Percentiles rank a stretch among this genome's conserved stretches.
Conservation (phyloP, 768 basidiomycete genomes). For the Psilocybe cyanescens region DNA sequence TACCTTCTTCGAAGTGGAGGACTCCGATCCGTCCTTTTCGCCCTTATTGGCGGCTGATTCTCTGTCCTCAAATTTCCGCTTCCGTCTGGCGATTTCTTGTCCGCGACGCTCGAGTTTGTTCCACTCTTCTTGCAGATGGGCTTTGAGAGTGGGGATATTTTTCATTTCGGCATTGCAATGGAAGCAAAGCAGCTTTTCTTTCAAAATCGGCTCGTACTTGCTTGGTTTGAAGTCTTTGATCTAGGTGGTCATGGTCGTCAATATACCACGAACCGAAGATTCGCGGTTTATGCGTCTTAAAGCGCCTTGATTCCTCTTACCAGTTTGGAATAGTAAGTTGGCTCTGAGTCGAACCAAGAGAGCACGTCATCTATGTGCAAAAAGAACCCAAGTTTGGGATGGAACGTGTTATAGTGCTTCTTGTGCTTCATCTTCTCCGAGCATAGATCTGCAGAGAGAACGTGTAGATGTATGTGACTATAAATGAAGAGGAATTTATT, state of each 20-base stretch:
- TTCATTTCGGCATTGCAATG: slow-evolving; percentile 63
- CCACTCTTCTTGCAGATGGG: slow-evolving; percentile 79
- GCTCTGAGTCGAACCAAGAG: slow-evolving; percentile 75
- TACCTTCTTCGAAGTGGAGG: slow-evolving; percentile 10
- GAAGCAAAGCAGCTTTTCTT: slow-evolving; percentile 71
- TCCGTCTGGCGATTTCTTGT: slow-evolving; percentile 43
- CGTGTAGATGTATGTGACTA: slow-evolving; percentile 86
- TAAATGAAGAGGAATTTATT: neutral
- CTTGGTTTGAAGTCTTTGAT: slow-evolving; percentile 53
- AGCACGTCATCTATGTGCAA: slow-evolving; percentile 77
- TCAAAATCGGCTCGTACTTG: slow-evolving; percentile 68
- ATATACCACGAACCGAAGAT: neutral
- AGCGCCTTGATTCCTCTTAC: slow-evolving; percentile 9
- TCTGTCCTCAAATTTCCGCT: slow-evolving; percentile 39
- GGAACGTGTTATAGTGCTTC: slow-evolving; percentile 92
- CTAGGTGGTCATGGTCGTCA: slow-evolving; percentile 35
- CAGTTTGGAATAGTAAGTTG: slow-evolving; percentile 47
- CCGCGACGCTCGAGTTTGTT: slow-evolving; percentile 47
- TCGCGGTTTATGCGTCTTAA: neutral
- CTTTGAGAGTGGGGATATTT: slow-evolving; percentile 77
- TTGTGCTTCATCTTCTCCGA: slow-evolving; percentile 79
- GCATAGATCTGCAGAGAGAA: slow-evolving; percentile 79
- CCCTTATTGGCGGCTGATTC: slow-evolving; percentile 7
- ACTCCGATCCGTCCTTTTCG: neutral
- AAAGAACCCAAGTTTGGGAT: slow-evolving; percentile 85